Evolutionary conservation across 192 early-diverging fungal genomes (phyloP), one percentile per base, ranked within the genome.

Genomic region (Coemansia umbellata): DNA sequence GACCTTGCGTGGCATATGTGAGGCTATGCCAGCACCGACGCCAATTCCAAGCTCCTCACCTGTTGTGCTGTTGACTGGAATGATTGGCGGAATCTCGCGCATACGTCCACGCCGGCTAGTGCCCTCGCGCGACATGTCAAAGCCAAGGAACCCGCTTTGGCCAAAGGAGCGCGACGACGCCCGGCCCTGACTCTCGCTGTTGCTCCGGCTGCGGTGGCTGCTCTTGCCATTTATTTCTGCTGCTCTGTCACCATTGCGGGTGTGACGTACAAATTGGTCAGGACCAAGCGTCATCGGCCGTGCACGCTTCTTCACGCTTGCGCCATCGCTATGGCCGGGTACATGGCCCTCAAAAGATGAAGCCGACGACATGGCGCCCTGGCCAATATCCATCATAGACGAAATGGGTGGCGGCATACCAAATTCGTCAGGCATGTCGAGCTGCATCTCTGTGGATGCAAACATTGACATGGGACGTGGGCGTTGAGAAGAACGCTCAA

Each of bases 21-120:
- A 68, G 4, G 69, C 63, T 23, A 68, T 78, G 33, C 65, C 69
- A 22, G 74, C 74, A 26, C 74, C 74, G 14, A 77, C 58, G 35
- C 74, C 67, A 33, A 69, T 69, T n/a, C 74, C 74, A 9, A 77
- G 74, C 58, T 77, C 74, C 48, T 77, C 74, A 31, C 74, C 74
- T 8, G 66, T 66, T 5, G 51, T 58, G 58, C 66, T 74, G 55
- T 55, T 74, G 52, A 74, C 60, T 0, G 72, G 72, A 1, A 68
- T 37, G 37, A 74, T 41, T 15, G 63, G 70, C 28, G 70, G 63
- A n/a, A 74, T 74, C 60, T 74, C 72, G 2, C 64, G 56, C 41
- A 74, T 44, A 9, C 72, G 51, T 11, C 64, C 60, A 19, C 72
- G 72, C 26, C 69, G 53, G 33, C 52, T 48, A 42, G 28, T 33